Evolutionary conservation across 441 rosid genomes (phyloP), one percentile per base, ranked within the genome.

Genomic region (Pelargonium myrrhifolium): DNA sequence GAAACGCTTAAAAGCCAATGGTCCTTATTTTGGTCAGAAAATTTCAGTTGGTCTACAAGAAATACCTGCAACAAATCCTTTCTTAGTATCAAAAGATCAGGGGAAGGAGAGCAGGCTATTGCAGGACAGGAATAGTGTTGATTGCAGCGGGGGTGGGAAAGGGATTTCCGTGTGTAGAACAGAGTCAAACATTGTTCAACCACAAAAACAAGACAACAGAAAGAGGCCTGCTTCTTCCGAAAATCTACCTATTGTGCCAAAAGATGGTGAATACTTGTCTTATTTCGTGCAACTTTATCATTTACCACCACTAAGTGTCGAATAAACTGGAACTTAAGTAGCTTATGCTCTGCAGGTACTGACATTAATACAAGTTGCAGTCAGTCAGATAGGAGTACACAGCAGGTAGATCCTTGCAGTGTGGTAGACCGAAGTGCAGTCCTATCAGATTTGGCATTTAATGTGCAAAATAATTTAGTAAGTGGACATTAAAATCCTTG

Each of bases 1-100:
- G 74, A 93, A 93, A 77, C 92, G 89, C 62, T 60, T 83, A 65
- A 89, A 78, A 89, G 74, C 74, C 4, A 61, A 63, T 67, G 82
- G 70, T 56, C 69, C 76, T 49, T 76, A 64, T 81, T 75, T 80
- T 70, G 71, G 77, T 42, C 89, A 68, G 73, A 68, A 59, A 72
- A 73, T 68, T 65, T 55, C 79, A 8, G 80, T 73, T 73, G 63
- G 66, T 67, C 73, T 62, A 51, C 77, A 40, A 67, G 79, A 73
- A 69, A 62, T 66, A 68, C 74, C 71, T 55, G 51, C 77, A 68
- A 72, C 65, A 62, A 79, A 79, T 71, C 72, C 86, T 45, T 58
- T 12, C 56, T n/a, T 71, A 59, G 75, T 70, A 8, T 74, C 77
- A 9, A 82, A 79, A 73, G 81, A 73, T 59, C 76, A 69, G 51